Evolutionary conservation across 495 filamentous ascomycete genomes (phyloP), one percentile per base, ranked within the genome.

Genomic region (Penicillium coprophilum): DNA sequence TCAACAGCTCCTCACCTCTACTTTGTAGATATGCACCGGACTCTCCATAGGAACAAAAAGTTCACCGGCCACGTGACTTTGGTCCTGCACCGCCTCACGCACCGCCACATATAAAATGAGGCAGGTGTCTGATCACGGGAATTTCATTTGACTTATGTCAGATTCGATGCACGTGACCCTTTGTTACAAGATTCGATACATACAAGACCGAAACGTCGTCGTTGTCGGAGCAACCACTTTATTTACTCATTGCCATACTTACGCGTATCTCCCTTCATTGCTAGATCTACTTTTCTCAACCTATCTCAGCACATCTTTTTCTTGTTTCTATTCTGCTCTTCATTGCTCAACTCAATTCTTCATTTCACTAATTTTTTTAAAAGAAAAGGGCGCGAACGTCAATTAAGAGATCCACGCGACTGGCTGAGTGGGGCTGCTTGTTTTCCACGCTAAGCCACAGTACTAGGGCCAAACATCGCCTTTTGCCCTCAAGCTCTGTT

Each of bases 381-480:
- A 5, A 23, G 20, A 36, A 38, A 36, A 23, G 13, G 27, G 17
- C 27, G 39, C 6, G 46, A 43, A 45, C 8, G 31, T 39, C 52
- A 54, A 38, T 46, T 39, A 7, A 21, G 40, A 46, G 43, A 58
- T 63, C 56, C 66, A 64, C 72, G 71, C 71, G 72, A 63, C 69
- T 66, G 55, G 50, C 56, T 57, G 66, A 68, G 75, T 77, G 76
- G 74, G 73, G 74, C 71, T 63, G 63, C 67, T 64, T 55, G 61
- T 63, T 69, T 75, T 76, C 67, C 73, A 71, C 76, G 76, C 76
- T 78, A 79, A 38, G 55, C 70, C 70, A 31, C 45, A 15, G 45
- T 64, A 70, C 56, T 77, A 74, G 73, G 73, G 73, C 76, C 76
- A 77, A 77, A 77, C 73, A 77, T 73, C 70, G 61, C 67, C 71